These are phyloP conservation scores for Paxillus rubicundulus DNA, from an alignment of 768 basidiomycete species.

Conservation along the genomic window DNA sequence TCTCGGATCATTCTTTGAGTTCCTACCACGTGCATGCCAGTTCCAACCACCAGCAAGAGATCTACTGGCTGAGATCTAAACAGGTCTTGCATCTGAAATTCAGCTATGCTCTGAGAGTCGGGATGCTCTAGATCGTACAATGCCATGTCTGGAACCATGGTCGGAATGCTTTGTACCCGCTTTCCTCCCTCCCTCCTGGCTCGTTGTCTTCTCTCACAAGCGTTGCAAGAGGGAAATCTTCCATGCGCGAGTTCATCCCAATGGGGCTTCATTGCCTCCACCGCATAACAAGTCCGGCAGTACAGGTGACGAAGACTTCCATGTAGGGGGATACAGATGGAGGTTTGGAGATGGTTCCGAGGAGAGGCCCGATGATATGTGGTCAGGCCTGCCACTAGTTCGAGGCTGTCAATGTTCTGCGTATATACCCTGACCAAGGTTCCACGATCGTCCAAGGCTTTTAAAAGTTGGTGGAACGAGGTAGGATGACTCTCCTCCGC, in stretches of 20 bases:
- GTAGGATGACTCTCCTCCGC: slow-evolving; percentile 2
- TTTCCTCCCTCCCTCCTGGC: not conserved
- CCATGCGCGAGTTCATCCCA: not conserved
- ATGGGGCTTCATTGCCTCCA: not conserved
- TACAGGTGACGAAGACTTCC: too few relatives aligned
- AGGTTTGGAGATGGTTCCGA: not conserved
- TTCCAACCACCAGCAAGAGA: slow-evolving; percentile 10
- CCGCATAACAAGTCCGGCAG: slow-evolving; percentile 2
- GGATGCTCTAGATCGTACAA: slow-evolving; percentile 11
- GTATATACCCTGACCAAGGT: slow-evolving; percentile 9
- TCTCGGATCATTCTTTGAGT: slow-evolving; percentile 9
- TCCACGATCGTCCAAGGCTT: slow-evolving; percentile 3
- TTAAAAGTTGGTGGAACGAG: slow-evolving; percentile 10
- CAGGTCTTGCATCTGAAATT: slow-evolving; percentile 6
- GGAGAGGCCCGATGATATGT: slow-evolving; percentile 4
- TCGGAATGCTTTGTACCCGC: not conserved
- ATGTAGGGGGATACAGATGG: slow-evolving; percentile 8
- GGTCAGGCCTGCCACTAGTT: slow-evolving; percentile 4
- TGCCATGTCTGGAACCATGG: slow-evolving; percentile 7
- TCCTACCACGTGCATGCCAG: slow-evolving; percentile 12
- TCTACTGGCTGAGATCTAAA: not conserved
- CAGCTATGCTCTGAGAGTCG: not conserved
- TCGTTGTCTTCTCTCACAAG: not conserved
- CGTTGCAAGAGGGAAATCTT: slow-evolving; percentile 2
- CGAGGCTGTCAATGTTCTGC: slow-evolving; percentile 13